These are phyloP conservation scores for Ogataea dorogensis DNA, from an alignment of 805 yeast genomes.

Conservation along the genomic window DNA sequence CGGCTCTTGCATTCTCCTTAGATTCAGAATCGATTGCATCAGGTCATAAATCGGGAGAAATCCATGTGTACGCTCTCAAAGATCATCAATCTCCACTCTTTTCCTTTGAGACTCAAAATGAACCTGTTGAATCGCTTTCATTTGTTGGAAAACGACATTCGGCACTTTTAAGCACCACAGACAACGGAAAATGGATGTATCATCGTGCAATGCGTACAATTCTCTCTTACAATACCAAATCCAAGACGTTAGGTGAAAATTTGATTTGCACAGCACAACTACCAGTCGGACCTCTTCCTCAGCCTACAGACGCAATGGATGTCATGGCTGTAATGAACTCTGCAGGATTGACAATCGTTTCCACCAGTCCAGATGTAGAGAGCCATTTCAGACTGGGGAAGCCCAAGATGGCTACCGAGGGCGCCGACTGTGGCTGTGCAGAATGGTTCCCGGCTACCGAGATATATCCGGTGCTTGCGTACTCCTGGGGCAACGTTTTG, in stretches of 20 bases:
- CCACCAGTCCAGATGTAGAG: conserved; percentile 49
- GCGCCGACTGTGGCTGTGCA: conserved; percentile 44
- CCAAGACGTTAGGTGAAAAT: conserved; percentile 41
- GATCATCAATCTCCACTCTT: conserved; percentile 31
- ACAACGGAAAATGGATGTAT: conserved; percentile 53
- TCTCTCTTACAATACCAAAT: conserved; percentile 45
- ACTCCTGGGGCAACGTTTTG: conserved; percentile 63
- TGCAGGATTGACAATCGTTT: conserved; percentile 47
- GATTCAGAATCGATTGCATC: conserved; percentile 71
- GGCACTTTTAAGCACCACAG: conserved; percentile 55
- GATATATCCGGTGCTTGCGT: conserved; percentile 52
- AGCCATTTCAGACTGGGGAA: conserved; percentile 55
- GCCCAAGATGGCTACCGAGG: conserved; percentile 38
- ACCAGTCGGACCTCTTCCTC: conserved; percentile 59
- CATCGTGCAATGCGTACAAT: conserved; percentile 65
- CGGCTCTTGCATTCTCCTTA: conserved; percentile 55
- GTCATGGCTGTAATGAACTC: conserved; percentile 60
- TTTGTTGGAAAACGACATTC: conserved; percentile 54
- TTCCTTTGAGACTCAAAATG: conserved; percentile 29
- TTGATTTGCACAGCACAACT: conserved; percentile 46
- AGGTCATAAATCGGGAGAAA: conserved; percentile 64
- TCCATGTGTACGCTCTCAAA: conserved; percentile 65
- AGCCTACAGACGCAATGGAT: conserved; percentile 56
- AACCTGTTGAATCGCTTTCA: conserved; percentile 41
- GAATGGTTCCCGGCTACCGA: conserved; percentile 63